Base-by-base conservation (phyloP, 176 grass and related monocot species). In the Aegilops longissima region DNA sequence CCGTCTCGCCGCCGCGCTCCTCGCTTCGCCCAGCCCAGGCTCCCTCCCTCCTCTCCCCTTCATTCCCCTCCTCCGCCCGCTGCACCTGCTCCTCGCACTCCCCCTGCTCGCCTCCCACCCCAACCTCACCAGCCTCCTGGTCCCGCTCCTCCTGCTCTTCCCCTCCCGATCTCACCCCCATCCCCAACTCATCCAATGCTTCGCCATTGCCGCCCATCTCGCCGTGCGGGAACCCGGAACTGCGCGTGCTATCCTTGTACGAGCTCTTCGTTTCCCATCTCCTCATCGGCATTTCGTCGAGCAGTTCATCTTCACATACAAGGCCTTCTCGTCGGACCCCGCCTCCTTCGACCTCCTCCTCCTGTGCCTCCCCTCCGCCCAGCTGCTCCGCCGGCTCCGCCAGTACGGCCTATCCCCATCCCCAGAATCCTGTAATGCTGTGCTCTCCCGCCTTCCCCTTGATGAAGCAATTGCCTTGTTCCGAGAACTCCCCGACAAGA, bases 281-380 rank as follows among this genome's bases (percentile, higher is more conserved):
- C 89, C 90, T 83, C 88, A 86, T 7, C 73, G 85, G 33, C 91
- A 93, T 79, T 98, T 95, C 73, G 68, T 95, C 69, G 85, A 94
- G 52, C 86, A 90, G 20, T 92, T 95, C 69, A 88, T 98, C 74
- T 89, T 64, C 88, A 92, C 93, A 7, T 98, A 98, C 78, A 98
- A 94, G 84, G 45, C 91, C 38, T 98, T 94, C 90, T 98, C 91
- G n/a, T 93, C 91, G 14, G 65, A 91, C 56, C 96, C 96, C 33
- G 82, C 74, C 61, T 89, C 94, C 34, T 95, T 95, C 89, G 93
- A 95, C 71, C 79, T 95, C 45, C 93, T 98, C 73, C 89, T 98
- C 52, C 52, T 73, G 39, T 92, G 91, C 36, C 73, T 94, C 56
- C 88, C 93, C 69, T 89, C 87, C 14, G 82, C 65, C 7, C 29